Evolutionary conservation across 495 filamentous ascomycete genomes (phyloP).

Genomic region (Aspergillus kassunensis): DNA sequence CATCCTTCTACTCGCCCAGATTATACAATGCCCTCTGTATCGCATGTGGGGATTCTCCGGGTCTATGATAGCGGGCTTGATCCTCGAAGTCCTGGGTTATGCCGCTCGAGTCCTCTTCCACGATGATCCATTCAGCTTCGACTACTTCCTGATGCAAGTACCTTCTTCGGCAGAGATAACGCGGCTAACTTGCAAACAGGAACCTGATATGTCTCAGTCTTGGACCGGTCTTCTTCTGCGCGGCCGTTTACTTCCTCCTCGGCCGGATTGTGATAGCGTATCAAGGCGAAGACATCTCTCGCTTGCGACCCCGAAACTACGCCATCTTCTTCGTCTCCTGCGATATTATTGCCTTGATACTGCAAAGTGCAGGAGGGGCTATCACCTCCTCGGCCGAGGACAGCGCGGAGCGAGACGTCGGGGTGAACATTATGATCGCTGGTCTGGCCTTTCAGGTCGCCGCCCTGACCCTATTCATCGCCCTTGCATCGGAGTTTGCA

Average conservation of each 20-base stretch:
- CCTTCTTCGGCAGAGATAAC: background rate
- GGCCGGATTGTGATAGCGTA: slow-evolving; percentile 49
- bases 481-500: slow-evolving; percentile 48
- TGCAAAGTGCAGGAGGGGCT: slow-evolving; percentile 53
- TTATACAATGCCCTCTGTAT: slow-evolving; percentile 24
- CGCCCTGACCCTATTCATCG: slow-evolving; percentile 49
- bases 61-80: slow-evolving; percentile 21
- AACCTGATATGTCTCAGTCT: slow-evolving; percentile 52
- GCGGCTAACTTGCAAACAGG: slow-evolving; percentile 14
- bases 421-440: slow-evolving; percentile 46
- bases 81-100: slow-evolving; percentile 41
- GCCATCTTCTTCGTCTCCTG: slow-evolving; percentile 50
- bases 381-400: slow-evolving; percentile 44
- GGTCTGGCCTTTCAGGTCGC: slow-evolving; percentile 40
- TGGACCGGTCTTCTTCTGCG: slow-evolving; percentile 53
- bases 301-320: slow-evolving; percentile 47
- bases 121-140: slow-evolving; percentile 32
- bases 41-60: slow-evolving; percentile 30
- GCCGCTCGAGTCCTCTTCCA: slow-evolving; percentile 35
- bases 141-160: slow-evolving; percentile 37
- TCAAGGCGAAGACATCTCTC: slow-evolving; percentile 39
- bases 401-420: slow-evolving; percentile 15
- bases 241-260: slow-evolving; percentile 54
- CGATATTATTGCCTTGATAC: slow-evolving; percentile 51
- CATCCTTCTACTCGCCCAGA: slow-evolving; percentile 27